Evolutionary conservation across 768 basidiomycete species (phyloP), one percentile per base, ranked within the genome.

Genomic region (Lactarius evosmus): DNA sequence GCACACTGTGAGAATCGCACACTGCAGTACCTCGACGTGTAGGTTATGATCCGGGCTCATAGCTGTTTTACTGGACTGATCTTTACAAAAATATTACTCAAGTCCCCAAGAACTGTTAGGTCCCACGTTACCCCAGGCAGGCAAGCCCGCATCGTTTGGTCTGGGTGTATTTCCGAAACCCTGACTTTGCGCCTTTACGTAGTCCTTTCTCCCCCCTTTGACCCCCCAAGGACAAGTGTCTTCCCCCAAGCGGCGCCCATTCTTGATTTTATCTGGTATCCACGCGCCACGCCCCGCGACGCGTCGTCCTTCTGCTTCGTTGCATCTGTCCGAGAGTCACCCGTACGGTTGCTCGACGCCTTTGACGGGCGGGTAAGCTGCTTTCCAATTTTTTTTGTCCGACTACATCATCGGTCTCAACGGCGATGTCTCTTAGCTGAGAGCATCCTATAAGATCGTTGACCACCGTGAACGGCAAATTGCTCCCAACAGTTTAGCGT

Each of bases 391-490:
- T 33, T 32, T n/a, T 33, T 32, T n/a, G 25, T 33, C 56, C 25
- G 49, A 14, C 34, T 16, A 11, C 40, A 34, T 36, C 29, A 27
- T 41, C 54, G 38, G 12, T 46, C 27, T 44, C 22, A 36, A 57
- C 29, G 25, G 29, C 53, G 33, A 68, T 8, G 30, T 41, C 8
- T 0, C 17, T 25, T 71, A 97, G 95, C 82, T 93, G 22, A 85
- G 95, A 19, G 96, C 95, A 0, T 95, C 93, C 1, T 98, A 98
- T 73, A 80, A 80, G 44, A 96, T 98, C 41, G 83, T 98, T 11
- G 95, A 98, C 73, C 95, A 98, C 70, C 80, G 89, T n/a, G 96
- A 98, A 75, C 83, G 95, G 34, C 85, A 92, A 59, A 79, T 97
- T 44, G 94, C 93, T 0, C 95, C 96, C 0, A 89, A 93, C 60